Evolutionary conservation across 2,329 filamentous ascomycete species (phyloP), one percentile per base, ranked within the genome.

Genomic region (Anthostomella pinea): DNA sequence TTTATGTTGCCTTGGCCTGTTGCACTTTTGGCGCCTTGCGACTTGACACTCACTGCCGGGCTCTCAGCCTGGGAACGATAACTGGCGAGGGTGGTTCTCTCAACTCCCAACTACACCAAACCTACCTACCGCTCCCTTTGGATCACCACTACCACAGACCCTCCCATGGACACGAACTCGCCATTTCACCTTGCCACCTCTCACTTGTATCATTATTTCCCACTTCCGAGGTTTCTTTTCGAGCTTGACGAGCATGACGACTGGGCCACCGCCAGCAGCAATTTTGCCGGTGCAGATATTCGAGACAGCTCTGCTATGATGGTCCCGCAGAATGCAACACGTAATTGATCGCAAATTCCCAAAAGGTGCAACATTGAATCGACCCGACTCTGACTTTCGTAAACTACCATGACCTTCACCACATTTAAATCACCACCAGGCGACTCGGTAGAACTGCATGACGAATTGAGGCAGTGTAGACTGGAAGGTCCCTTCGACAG

Each of bases 341-440:
- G 49, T 60, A 61, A 60, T 60, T 60, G 52, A 61, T 60, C 57
- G 58, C 56, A 58, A 60, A 60, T 59, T 57, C 57, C 53, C 51
- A 49, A 48, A 54, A 55, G 56, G 57, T 60, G 57, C 57, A 61
- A 54, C 58, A 52, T 56, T 56, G 49, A 59, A 47, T 54, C 57
- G 56, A 57, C 48, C 50, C 53, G 55, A 58, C 54, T 56, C 39
- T 56, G 51, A 31, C 49, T 52, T 45, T 49, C 56, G 57, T 60
- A 60, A 60, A 56, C 25, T 49, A 43, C 49, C 53, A 47, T 51
- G 40, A 48, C 35, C 38, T 43, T 48, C 51, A 51, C 55, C 48
- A 51, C n/a, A n/a, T 49, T 41, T 43, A 52, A 55, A 41, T 49
- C 51, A 53, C 49, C 52, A 40, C 48, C 41, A 33, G 29, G 44